Percentiles rank a stretch among this genome's conserved stretches.
Evolutionary conservation across 2,329 filamentous ascomycete species (phyloP).

Genomic region (Pyricularia sp.): DNA sequence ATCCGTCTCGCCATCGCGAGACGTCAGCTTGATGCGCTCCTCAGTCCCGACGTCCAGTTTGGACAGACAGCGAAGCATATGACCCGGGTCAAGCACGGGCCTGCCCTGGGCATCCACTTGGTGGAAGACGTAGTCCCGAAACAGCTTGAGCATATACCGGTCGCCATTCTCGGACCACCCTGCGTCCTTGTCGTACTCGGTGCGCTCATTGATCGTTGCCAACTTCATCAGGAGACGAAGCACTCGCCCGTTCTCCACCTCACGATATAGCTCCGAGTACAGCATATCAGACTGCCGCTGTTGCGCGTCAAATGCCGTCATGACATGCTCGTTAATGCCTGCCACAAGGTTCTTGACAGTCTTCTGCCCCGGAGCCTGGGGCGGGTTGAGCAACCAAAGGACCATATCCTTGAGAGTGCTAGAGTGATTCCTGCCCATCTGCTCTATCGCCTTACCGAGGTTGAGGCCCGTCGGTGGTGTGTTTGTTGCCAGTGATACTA

Average conservation of each 20-base stretch:
- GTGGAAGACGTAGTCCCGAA: slow-evolving; percentile 95
- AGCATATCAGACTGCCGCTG: slow-evolving; percentile 74
- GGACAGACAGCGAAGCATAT: slow-evolving; percentile 79
- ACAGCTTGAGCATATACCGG: slow-evolving; percentile 86
- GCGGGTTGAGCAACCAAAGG: slow-evolving; percentile 67
- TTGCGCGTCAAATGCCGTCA: slow-evolving; percentile 65
- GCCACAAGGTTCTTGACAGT: slow-evolving; percentile 51
- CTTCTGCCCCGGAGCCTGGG: slow-evolving; percentile 23
- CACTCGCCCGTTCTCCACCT: slow-evolving; percentile 83
- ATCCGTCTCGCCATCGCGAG: slow-evolving; percentile 80
- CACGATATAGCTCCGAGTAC: slow-evolving; percentile 61
- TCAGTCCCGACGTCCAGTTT: slow-evolving; percentile 86
- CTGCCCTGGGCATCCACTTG: slow-evolving; percentile 81
- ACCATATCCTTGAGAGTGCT: slow-evolving; percentile 70
- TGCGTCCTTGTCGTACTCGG: slow-evolving; percentile 65
- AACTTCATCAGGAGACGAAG: slow-evolving; percentile 76
- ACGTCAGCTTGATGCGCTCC: slow-evolving; percentile 77
- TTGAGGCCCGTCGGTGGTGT: slow-evolving; percentile 41
- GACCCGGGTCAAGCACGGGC: slow-evolving; percentile 76
- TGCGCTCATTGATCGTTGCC: slow-evolving; percentile 76
- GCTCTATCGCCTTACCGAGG: slow-evolving; percentile 62
- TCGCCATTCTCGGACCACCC: slow-evolving; percentile 90
- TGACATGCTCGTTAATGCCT: slow-evolving; percentile 69
- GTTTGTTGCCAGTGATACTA: slow-evolving; percentile 73
- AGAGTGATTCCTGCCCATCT: slow-evolving; percentile 63